Evolutionary conservation across 208 protist species (phyloP).

Genomic region (Trypanosoma cruzi): DNA sequence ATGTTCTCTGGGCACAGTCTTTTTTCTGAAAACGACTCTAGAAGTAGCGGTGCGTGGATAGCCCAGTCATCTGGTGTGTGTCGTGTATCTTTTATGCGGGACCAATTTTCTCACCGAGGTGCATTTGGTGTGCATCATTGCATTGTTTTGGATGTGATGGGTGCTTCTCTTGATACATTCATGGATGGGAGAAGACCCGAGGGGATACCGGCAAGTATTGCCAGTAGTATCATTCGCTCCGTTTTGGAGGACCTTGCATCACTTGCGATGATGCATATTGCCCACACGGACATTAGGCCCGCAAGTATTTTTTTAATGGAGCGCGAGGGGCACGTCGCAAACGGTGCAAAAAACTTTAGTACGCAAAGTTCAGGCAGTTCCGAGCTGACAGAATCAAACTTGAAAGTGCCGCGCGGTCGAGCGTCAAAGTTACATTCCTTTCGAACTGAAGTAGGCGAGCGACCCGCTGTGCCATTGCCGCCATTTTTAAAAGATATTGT

Average conservation of each 20-base stretch:
- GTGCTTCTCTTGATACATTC: constrained; percentile 89
- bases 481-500: constrained; percentile 5
- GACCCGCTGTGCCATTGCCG: neutral
- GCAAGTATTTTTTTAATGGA: constrained; percentile 89
- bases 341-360: constrained; percentile 37
- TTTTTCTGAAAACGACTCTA: neutral
- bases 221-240: constrained; percentile 52
- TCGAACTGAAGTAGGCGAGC: neutral
- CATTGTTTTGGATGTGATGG: constrained; percentile 95
- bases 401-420: constrained; percentile 20
- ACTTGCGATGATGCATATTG: constrained; percentile 89
- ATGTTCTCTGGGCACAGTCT: neutral
- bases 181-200: constrained; percentile 90
- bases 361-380: constrained; percentile 26
- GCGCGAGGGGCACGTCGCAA: constrained; percentile 33
- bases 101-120: constrained; percentile 57
- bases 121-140: constrained; percentile 80
- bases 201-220: constrained; percentile 90
- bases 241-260: constrained; percentile 71
- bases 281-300: constrained; percentile 95
- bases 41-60: constrained; percentile 5
- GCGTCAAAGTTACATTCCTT: neutral
- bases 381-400: constrained; percentile 7
- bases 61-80: neutral
- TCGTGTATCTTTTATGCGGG: constrained; percentile 39